These are phyloP conservation scores for Pseudomassariella vexata DNA, from an alignment of 2,329 filamentous ascomycete species.

Conservation along the genomic window DNA sequence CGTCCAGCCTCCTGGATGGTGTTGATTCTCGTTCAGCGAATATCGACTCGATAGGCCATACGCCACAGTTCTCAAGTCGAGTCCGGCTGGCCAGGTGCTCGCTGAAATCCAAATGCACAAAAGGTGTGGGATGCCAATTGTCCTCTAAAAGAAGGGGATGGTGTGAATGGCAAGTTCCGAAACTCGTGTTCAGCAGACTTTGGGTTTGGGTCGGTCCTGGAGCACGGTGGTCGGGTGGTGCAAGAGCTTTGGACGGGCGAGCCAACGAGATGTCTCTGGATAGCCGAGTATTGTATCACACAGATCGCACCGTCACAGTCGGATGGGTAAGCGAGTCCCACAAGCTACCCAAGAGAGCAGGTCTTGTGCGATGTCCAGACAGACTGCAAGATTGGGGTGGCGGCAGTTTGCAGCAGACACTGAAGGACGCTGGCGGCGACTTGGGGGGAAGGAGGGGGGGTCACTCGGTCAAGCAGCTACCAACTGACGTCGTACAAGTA, in stretches of 20 bases:
- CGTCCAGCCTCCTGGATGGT: slow-evolving; percentile 15
- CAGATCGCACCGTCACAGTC: slow-evolving; percentile 30
- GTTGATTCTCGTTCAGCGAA: slow-evolving; percentile 11
- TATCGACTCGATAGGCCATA: too few species aligned
- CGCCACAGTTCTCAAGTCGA: too few species aligned
- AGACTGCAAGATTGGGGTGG: slow-evolving; percentile 13
- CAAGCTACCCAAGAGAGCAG: slow-evolving; percentile 22
- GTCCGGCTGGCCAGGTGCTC: too few species aligned
- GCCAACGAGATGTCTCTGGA: slow-evolving; percentile 28
- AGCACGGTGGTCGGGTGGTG: slow-evolving; percentile 17
- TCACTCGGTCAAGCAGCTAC: slow-evolving; percentile 10
- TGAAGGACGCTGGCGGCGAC: too few species aligned
- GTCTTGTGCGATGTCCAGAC: slow-evolving; percentile 19
- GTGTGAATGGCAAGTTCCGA: slow-evolving; percentile 23
- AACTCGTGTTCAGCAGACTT: slow-evolving; percentile 18
- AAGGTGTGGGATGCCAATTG: slow-evolving; percentile 13
- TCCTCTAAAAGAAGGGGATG: slow-evolving; percentile 15
- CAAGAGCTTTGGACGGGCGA: slow-evolving; percentile 17
- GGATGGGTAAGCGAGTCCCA: slow-evolving; percentile 25
- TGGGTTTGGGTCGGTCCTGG: slow-evolving; percentile 20
- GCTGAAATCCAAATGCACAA: too few species aligned
- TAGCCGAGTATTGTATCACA: slow-evolving; percentile 32
- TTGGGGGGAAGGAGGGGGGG: too few species aligned
- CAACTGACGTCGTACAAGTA: slow-evolving; percentile 11
- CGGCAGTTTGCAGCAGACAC: slow-evolving; percentile 14